Base-by-base conservation (phyloP, 768 basidiomycete species). In the Lactarius vividus region DNA sequence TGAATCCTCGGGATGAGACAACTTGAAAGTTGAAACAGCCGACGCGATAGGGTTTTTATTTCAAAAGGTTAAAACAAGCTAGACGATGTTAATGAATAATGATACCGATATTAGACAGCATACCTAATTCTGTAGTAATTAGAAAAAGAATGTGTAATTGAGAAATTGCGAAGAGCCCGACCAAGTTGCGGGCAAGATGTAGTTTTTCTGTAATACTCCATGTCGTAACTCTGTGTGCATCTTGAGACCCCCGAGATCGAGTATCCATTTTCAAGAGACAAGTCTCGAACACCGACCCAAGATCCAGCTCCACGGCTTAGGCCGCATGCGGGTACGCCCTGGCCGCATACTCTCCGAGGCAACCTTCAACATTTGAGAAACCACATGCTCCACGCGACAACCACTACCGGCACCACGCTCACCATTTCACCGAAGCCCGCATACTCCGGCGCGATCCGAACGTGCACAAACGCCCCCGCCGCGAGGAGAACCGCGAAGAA, bases 401-500 rank as follows among this genome's bases (percentile, higher is more conserved):
- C 55, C 33, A 81, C 71, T 5, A 80, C 79, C 26, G 80, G 80
- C 28, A 79, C 49, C 16, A 81, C 73, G 62, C 77, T 78, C 26
- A 80, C 79, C 56, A 81, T 64, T 72, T 81, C 80, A 8, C 80
- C 80, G 56, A 81, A 63, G 11, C 79, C 80, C 3, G 80, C 80
- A 71, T 78, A 80, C 61, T 76, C 75, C 13, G 80, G 80, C 35
- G 76, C 74, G 49, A 81, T 74, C 39, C 77, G 68, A 33, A 75
- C 72, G 55, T 73, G 66, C 33, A 81, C 75, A 68, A 84, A 81
- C 52, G 77, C 81, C 10, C 84, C 84, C 1, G 80, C 80, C 5
- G 83, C 83, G 52, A 85, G 77, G 16, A 84, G 75, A 20, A 84
- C 71, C 59, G 82, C 79, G 31, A 79, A 74, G 18, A 81, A 59